Conservation (phyloP, 2,329 filamentous ascomycete species). For the Chrysoporthe austroafricana region DNA sequence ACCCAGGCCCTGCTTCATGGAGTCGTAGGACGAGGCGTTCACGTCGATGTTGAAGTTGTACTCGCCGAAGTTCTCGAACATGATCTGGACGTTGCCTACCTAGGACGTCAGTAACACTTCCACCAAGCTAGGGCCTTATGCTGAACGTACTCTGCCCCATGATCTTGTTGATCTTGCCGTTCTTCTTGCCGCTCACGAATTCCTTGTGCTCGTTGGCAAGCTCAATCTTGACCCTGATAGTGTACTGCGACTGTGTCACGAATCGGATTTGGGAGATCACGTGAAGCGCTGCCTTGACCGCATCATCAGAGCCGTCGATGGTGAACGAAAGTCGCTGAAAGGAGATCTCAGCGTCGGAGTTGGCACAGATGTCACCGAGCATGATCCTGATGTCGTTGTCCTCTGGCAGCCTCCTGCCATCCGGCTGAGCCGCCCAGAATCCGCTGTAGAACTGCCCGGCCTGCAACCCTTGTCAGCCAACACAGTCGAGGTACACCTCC, state of each 20-base stretch:
- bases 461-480: conserved; percentile 48
- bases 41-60: conserved; percentile 99
- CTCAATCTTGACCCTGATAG: conserved; percentile 97
- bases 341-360: conserved; percentile 90
- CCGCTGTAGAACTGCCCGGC: conserved; percentile 98
- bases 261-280: conserved; percentile 93
- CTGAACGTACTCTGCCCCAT: conserved; percentile 83
- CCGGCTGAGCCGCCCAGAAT: conserved; percentile 87
- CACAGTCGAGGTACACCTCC: conserved; percentile 23
- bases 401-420: conserved; percentile 63
- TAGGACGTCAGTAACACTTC: conserved; percentile 31
- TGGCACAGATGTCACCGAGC: conserved; percentile 93
- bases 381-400: conserved; percentile 83
- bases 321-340: conserved; percentile 95
- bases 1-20: conserved; percentile 88
- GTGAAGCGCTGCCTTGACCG: conserved; percentile 91
- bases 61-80: conserved; percentile 98
- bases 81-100: conserved; percentile 92
- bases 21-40: conserved; percentile 87
- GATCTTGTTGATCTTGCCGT: conserved; percentile 99
- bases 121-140: conserved; percentile 17
- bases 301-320: conserved; percentile 93
- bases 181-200: conserved; percentile 99
- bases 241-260: conserved; percentile 83
- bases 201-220: conserved; percentile 99